Base-by-base conservation (phyloP, 176 grass and related monocot species). In the Zizania latifolia region DNA sequence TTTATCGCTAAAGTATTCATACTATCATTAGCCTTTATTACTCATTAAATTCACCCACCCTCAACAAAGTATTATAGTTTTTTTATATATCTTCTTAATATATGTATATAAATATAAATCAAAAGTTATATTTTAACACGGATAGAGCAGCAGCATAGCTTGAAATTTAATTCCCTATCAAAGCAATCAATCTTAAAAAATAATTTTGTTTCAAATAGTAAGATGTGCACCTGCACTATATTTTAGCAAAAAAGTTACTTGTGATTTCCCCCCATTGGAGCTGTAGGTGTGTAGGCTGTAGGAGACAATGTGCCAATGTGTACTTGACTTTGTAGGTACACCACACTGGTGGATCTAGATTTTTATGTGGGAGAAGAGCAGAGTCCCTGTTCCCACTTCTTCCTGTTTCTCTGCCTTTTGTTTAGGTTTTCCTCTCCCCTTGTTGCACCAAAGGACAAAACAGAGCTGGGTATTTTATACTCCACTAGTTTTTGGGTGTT, bases 331-430 rank as follows among this genome's bases (percentile, higher is more conserved):
- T 54, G 46, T 32, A 35, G 53, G 72, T 58, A 51, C 72, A 75
- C 19, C 34, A 58, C 45, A 75, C 31, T 35, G 29, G 76, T 85
- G 66, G 68, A 60, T 13, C 50, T 30, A 39, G 76, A 22, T 62
- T 72, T 70, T 27, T 68, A 62, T 61, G 74, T 61, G 67, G 64
- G 17, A 62, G 65, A 83, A 53, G n/a, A 55, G 62, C 70, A 32
- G 35, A 19, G 48, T 13, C 8, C 28, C 54, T 84, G 74, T 81
- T 72, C 45, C 78, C 72, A 44, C 78, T 71, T 65, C 43, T 63
- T 70, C 62, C 40, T 71, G 71, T 56, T 41, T 26, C 63, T 54
- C 30, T 80, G 19, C 28, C 6, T n/a, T 34, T 39, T 62, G 75
- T 54, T 65, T 22, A 40, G 59, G 68, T 33, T 71, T 43, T 12